Evolutionary conservation across 108 stramenopile species (phyloP).

Genomic region (Cyclotella cryptica): DNA sequence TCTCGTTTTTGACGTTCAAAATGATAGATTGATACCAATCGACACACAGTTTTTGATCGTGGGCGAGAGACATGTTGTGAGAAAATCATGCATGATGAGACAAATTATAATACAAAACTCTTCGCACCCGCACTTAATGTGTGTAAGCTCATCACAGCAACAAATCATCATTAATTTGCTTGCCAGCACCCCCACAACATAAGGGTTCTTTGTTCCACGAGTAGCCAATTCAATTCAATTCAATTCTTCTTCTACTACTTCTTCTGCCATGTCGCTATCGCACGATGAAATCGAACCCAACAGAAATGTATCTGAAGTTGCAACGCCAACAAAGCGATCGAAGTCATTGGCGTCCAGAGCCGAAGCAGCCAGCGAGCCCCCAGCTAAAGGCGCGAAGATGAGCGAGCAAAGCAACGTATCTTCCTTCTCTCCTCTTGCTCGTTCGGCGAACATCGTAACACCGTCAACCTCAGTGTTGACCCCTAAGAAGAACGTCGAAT

Average conservation of each 20-base stretch:
- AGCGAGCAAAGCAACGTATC: not conserved
- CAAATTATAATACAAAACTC: too few relatives aligned
- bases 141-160: too few relatives aligned
- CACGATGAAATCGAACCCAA: not conserved
- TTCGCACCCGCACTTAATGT: too few relatives aligned
- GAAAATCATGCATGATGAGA: not conserved
- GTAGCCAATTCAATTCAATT: too few relatives aligned
- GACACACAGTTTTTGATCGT: not conserved
- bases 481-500: not conserved
- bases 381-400: not conserved
- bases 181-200: not conserved
- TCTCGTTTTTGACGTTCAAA: not conserved
- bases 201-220: not conserved
- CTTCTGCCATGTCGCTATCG: not conserved
- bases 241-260: not conserved
- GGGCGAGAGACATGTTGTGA: not conserved
- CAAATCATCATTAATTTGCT: too few relatives aligned
- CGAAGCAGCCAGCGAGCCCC: not conserved
- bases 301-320: not conserved
- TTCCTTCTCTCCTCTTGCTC: slow-evolving; percentile 2
- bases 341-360: not conserved
- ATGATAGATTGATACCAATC: not conserved
- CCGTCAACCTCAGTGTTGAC: not conserved
- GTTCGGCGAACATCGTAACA: not conserved
- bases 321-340: slow-evolving; percentile 6